Conservation (phyloP, 257 asterid genomes). For the Cordia subcordata region DNA sequence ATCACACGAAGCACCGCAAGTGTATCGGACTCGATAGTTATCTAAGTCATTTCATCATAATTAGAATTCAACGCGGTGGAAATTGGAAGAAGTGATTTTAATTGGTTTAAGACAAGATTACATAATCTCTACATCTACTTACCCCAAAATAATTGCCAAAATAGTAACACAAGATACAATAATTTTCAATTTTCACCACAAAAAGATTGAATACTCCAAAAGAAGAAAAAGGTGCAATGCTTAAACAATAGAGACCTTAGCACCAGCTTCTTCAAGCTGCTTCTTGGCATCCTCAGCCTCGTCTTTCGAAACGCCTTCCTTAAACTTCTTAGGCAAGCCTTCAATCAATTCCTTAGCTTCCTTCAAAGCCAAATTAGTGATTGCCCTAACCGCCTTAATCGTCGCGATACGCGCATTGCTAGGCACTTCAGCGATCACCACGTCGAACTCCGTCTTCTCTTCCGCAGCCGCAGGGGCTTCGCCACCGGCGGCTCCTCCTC, state of each 20-base stretch:
- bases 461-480: constrained; percentile 63
- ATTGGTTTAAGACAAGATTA: too few relatives aligned
- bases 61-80: too few relatives aligned
- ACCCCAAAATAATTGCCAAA: not conserved
- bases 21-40: too few relatives aligned
- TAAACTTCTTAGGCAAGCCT: constrained; percentile 90
- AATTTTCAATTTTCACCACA: not conserved
- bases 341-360: constrained; percentile 92
- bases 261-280: constrained; percentile 91
- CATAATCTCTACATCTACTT: not conserved
- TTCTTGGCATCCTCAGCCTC: constrained; percentile 95
- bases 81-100: too few relatives aligned
- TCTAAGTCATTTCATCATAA: too few relatives aligned
- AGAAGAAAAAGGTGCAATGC: too few relatives aligned
- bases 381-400: constrained; percentile 83
- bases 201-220: too few relatives aligned
- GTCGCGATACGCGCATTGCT: constrained; percentile 70
- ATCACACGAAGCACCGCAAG: too few relatives aligned
- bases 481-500: constrained; percentile 22
- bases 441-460: constrained; percentile 94
- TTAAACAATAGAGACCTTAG: constrained; percentile 56
- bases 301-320: constrained; percentile 74
- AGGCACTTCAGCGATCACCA: constrained; percentile 83
- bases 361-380: constrained; percentile 74
- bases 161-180: not conserved